Conservation (phyloP, 306 rosid genomes). For the Begonia peltatifolia region DNA sequence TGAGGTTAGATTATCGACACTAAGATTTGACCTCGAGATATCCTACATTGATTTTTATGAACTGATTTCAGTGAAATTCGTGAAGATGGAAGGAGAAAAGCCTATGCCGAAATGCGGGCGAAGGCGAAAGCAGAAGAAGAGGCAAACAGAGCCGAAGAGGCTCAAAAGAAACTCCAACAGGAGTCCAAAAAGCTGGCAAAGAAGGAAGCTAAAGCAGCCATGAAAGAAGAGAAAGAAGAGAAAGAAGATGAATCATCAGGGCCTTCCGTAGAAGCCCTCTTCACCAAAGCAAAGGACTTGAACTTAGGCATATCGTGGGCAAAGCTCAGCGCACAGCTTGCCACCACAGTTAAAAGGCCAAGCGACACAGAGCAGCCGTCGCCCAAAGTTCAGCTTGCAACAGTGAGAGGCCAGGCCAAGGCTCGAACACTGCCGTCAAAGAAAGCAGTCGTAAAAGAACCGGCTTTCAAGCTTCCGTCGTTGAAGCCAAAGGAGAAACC, state of each 20-base stretch:
- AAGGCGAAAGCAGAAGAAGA: conserved; percentile 80
- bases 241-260: conserved; percentile 43
- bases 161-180: conserved; percentile 41
- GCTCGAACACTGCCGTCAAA: conserved; percentile 44
- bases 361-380: conserved; percentile 11
- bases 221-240: conserved; percentile 42
- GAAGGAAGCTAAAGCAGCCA: conserved; percentile 34
- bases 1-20: too few species aligned
- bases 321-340: conserved; percentile 50
- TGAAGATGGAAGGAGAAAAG: conserved; percentile 80
- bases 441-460: conserved; percentile 43
- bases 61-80: conserved; percentile 47
- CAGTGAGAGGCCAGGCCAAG: conserved; percentile 79
- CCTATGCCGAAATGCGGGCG: conserved; percentile 45
- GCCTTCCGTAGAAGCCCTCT: conserved; percentile 34
- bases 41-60: neutral
- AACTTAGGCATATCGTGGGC: conserved; percentile 63
- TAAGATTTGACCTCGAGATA: too few species aligned
- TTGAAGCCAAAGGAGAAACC: conserved; percentile 30
- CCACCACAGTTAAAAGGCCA: conserved; percentile 31
- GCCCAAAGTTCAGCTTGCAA: conserved; percentile 57
- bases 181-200: conserved; percentile 39
- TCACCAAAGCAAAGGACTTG: conserved; percentile 58
- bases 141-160: conserved; percentile 43
- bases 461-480: conserved; percentile 10